Evolutionary conservation across 2,329 filamentous ascomycete genomes (phyloP).

Genomic region (Davidsoniella eucalypti): DNA sequence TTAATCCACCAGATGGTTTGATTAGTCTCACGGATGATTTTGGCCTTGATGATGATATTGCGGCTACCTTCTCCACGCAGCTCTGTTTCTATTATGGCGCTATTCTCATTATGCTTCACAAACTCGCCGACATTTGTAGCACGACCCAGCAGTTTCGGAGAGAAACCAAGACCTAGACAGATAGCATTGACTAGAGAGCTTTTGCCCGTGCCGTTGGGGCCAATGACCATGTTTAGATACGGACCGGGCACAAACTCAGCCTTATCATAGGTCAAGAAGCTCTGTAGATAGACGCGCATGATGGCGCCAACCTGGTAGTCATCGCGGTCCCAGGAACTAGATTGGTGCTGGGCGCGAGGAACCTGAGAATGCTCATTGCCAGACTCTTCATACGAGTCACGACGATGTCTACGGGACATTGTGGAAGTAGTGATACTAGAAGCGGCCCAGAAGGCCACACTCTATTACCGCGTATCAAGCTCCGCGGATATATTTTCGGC

Average conservation of each 20-base stretch:
- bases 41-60: slow-evolving; percentile 61
- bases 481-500: too few relatives aligned
- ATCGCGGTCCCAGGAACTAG: slow-evolving; percentile 15
- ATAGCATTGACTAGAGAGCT: slow-evolving; percentile 95
- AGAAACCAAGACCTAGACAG: slow-evolving; percentile 78
- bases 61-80: slow-evolving; percentile 45
- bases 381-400: too few relatives aligned
- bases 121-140: slow-evolving; percentile 76
- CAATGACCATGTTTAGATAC: slow-evolving; percentile 94
- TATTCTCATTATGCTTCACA: slow-evolving; percentile 71
- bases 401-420: too few relatives aligned
- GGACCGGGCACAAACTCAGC: slow-evolving; percentile 86
- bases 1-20: slow-evolving; percentile 66
- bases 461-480: too few relatives aligned
- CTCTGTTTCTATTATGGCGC: slow-evolving; percentile 80
- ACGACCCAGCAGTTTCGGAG: slow-evolving; percentile 65
- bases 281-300: slow-evolving; percentile 64
- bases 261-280: slow-evolving; percentile 90
- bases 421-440: too few relatives aligned
- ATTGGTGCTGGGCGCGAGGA: too few relatives aligned
- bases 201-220: slow-evolving; percentile 96
- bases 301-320: slow-evolving; percentile 63
- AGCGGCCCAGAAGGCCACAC: too few relatives aligned
- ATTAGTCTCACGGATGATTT: slow-evolving; percentile 70
- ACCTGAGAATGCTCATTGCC: too few relatives aligned